phyloP scores from a whole-genome alignment of 495 filamentous ascomycete species.

The Penicillium lividum region DNA sequence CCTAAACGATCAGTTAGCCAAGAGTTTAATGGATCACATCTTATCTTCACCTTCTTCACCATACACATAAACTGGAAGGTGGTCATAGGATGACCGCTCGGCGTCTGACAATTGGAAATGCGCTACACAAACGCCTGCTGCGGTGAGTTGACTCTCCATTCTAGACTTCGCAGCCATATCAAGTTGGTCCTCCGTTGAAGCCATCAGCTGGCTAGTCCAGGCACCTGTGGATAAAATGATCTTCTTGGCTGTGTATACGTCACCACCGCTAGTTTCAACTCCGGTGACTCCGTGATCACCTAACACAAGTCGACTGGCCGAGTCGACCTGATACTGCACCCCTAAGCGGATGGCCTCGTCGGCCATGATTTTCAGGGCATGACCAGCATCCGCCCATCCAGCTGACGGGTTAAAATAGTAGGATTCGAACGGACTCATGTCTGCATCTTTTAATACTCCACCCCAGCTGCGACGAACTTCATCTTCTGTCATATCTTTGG shows the following conservation, averaged over 20 bases:
- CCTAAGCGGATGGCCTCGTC: constrained; percentile 31
- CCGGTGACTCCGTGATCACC: constrained; percentile 20
- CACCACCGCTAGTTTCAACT: constrained; percentile 35
- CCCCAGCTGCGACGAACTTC: constrained; percentile 33
- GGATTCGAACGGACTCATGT: constrained; percentile 26
- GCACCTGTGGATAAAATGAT: constrained; percentile 59
- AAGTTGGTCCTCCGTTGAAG: constrained; percentile 33
- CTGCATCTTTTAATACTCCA: constrained; percentile 30
- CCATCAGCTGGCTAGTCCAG: constrained; percentile 46
- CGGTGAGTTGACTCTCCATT: constrained; percentile 39
- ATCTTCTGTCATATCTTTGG: constrained; percentile 27
- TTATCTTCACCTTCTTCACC: constrained; percentile 30
- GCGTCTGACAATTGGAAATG: constrained; percentile 34
- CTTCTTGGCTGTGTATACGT: constrained; percentile 38
- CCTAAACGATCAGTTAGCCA: constrained; percentile 1
- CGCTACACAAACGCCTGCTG: constrained; percentile 40
- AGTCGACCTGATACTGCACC: constrained; percentile 34
- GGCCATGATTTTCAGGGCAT: constrained; percentile 35
- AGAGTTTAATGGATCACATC: not conserved
- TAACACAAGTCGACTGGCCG: constrained; percentile 28
- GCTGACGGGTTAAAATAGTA: constrained; percentile 42
- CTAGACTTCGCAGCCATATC: constrained; percentile 23
- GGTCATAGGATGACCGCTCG: constrained; percentile 29
- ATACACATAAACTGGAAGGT: constrained; percentile 43
- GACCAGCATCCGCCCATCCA: constrained; percentile 43